phyloP scores from a whole-genome alignment of 2,329 filamentous ascomycete species.

The Pseudogymnoascus sp. region DNA sequence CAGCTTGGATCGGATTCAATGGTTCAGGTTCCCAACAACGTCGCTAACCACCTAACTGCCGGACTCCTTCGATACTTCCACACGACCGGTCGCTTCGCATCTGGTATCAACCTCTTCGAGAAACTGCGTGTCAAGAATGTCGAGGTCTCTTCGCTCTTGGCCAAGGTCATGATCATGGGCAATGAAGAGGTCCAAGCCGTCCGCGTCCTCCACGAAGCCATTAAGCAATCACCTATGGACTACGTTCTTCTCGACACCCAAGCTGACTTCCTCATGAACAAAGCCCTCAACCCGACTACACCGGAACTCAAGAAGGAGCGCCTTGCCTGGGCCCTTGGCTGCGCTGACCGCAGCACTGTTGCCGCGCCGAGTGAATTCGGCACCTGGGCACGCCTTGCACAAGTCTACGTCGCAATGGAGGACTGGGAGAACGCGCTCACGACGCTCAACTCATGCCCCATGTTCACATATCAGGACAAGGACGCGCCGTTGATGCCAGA shows the following conservation, averaged over 20 bases:
- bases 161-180: constrained; percentile 85
- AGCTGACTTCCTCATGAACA: constrained; percentile 82
- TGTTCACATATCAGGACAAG: constrained; percentile 99
- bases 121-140: constrained; percentile 86
- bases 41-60: constrained; percentile 92
- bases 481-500: constrained; percentile 93
- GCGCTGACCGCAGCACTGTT: constrained; percentile 88
- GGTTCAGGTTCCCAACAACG: constrained; percentile 93
- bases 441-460: constrained; percentile 95
- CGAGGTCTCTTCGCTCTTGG: constrained; percentile 87
- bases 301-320: constrained; percentile 56
- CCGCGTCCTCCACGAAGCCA: constrained; percentile 74
- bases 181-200: constrained; percentile 97
- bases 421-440: constrained; percentile 94
- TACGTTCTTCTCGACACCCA: constrained; percentile 94
- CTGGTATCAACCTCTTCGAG: constrained; percentile 95
- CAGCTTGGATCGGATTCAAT: constrained; percentile 94
- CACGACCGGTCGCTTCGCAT: constrained; percentile 88
- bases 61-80: constrained; percentile 91
- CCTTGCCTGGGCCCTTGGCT: constrained; percentile 79
- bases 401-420: constrained; percentile 89
- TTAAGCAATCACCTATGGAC: constrained; percentile 93
- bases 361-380: constrained; percentile 95
- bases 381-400: constrained; percentile 88
- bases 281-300: constrained; percentile 54